These are phyloP conservation scores for Blastocystis sp. DNA, from an alignment of 352 stramenopile species.

Conservation along the genomic window DNA sequence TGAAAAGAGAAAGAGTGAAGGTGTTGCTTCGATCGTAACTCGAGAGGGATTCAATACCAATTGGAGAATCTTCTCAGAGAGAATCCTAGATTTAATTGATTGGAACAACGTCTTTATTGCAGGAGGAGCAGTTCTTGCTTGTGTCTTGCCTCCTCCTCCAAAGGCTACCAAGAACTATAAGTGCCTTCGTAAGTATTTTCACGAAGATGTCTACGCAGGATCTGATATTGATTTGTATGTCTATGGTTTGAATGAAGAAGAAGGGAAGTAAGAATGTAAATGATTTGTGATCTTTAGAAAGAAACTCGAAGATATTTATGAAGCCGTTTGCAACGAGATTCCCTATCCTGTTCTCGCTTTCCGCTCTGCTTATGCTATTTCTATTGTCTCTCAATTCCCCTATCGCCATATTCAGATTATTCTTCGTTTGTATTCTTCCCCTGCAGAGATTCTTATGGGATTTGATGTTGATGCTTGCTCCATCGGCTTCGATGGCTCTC, in stretches of 20 bases:
- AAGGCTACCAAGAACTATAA: conserved; percentile 69
- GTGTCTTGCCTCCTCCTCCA: conserved; percentile 69
- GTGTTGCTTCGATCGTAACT: conserved; percentile 16
- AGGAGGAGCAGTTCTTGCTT: conserved; percentile 70
- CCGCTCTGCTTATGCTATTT: conserved; percentile 71
- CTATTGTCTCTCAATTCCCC: conserved; percentile 72
- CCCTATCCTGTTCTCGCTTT: conserved; percentile 70
- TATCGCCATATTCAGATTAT: conserved; percentile 73
- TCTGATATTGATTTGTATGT: conserved; percentile 73
- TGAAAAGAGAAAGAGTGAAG: conserved; percentile 38
- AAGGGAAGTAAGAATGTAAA: conserved; percentile 65
- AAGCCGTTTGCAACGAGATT: conserved; percentile 70
- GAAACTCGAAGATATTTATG: conserved; percentile 72
- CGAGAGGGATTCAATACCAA: conserved; percentile 69
- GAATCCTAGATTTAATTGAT: conserved; percentile 69
- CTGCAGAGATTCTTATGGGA: conserved; percentile 72
- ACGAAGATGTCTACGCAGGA: conserved; percentile 70
- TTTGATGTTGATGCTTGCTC: conserved; percentile 72
- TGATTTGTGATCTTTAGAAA: conserved; percentile 14
- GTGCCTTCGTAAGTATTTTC: conserved; percentile 71
- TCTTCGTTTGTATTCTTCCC: conserved; percentile 71
- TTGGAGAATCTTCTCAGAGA: conserved; percentile 70
- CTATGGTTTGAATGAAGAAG: conserved; percentile 71
- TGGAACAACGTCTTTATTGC: conserved; percentile 72
- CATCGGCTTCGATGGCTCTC: conserved; percentile 70